A percentile compares a stretch with the other conserved stretches of the same genome.
Evolutionary conservation across 306 rosid species (phyloP).

Genomic region (Trifolium dubium): DNA sequence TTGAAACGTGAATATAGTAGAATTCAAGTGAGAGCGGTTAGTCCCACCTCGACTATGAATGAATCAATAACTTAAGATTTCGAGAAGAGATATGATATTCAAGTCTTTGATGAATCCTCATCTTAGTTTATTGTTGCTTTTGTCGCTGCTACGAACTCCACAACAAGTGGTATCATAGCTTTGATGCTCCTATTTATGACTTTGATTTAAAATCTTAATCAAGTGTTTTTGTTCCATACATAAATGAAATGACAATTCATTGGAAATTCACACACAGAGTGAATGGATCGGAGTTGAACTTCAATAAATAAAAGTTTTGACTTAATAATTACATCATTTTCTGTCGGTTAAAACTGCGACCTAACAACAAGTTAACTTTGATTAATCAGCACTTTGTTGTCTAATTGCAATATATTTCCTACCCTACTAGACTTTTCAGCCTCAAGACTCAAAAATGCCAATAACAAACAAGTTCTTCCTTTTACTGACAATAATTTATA

Average conservation of each 20-base stretch:
- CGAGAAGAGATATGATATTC: too few species aligned
- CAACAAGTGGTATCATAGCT: too few species aligned
- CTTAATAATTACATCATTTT: too few species aligned
- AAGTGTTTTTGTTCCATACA: not conserved
- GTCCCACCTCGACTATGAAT: not conserved
- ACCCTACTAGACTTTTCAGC: not conserved
- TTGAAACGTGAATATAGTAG: too few species aligned
- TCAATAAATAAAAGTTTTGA: too few species aligned
- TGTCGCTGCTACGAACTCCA: too few species aligned
- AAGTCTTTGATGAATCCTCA: too few species aligned
- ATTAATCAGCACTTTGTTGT: slow-evolving; percentile 2
- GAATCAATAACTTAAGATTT: not conserved
- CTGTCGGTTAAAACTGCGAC: too few species aligned
- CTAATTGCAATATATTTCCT: not conserved
- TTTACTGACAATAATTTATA: slow-evolving; percentile 29
- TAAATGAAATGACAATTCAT: too few species aligned
- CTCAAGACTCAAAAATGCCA: not conserved
- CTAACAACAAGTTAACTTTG: not conserved
- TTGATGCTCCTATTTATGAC: not conserved
- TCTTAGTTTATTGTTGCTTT: too few species aligned
- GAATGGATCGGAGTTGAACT: too few species aligned
- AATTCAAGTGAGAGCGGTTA: not conserved
- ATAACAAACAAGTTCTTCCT: slow-evolving; percentile 1
- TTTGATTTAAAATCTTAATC: not conserved
- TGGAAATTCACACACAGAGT: too few species aligned